Evolutionary conservation across 352 stramenopile genomes (phyloP), one percentile per base, ranked within the genome.

Genomic region (Phytopythium montanum): DNA sequence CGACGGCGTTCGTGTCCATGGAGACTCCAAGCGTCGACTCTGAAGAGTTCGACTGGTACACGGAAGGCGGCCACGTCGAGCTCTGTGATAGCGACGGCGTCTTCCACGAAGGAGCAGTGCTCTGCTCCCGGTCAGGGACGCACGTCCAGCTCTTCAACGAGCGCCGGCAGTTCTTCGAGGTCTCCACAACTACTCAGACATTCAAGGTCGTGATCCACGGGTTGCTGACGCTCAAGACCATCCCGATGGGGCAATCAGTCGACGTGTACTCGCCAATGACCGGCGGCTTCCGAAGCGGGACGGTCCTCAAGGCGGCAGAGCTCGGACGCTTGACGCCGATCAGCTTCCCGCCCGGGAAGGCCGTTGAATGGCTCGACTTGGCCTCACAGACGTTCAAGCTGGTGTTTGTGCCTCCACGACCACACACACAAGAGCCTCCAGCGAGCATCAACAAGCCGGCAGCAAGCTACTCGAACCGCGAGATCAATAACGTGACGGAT

Each of bases 161-260:
- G 28, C 56, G 33, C 8, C 67, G 56, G 0, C 73, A 78, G 31
- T 85, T 85, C 56, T 87, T 87, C 42, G 70, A 83, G 56, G 65
- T 87, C 33, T 28, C 50, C 2, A 62, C 65, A 8, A 9, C 19
- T 2, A 23, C 36, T 7, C 78, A 88, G 60, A 49, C 67, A 28
- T 81, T 88, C 54, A 86, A 83, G 57, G 78, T 81, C 41, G 63
- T 88, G 48, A 67, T 88, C 46, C 75, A 86, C 18, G 78, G 78
- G 0, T 45, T 88, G 0, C 25, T 73, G 23, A 70, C 38, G 28
- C 48, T 88, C 16, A 85, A 84, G 45, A 62, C 12, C 3, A 66
- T 88, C 18, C 75, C 75, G 0, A 64, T 82, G 44, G 78, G 75
- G 1, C 73, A 88, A 25, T 39, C 50, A 0, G 33, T 88, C 12